Base-by-base conservation (phyloP, 805 yeast species). In the Wickerhamiella galacta region DNA sequence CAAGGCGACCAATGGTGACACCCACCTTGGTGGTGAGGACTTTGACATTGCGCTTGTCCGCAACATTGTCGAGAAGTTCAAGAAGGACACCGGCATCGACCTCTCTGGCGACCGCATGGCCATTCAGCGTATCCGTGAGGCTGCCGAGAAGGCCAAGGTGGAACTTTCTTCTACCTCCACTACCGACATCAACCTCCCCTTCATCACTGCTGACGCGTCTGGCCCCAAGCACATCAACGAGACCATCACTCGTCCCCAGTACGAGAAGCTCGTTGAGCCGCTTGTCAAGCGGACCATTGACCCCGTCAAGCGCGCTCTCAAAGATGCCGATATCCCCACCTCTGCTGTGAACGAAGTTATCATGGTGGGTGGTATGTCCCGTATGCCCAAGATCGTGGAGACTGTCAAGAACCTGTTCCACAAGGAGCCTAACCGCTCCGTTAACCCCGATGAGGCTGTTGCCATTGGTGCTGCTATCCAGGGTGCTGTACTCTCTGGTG, bases 391-490 rank as follows among this genome's bases (percentile, higher is more conserved):
- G 70, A 85, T 79, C 46, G 58, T 74, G 39, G 76, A 78, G 50
- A 72, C 78, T 42, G 92, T 80, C 49, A 74, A 72, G 62, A 54
- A 67, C 34, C 67, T 79, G 50, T 83, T 83, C 61, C 75, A 75
- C 52, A 76, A 68, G 59, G 79, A 74, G 47, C 92, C 94, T 47
- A 77, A 80, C 52, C 82, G 78, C 65, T 73, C 87, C 34, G 93
- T 83, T 49, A 83, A 83, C 72, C 95, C 95, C 31, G 92, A 79
- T 54, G 92, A 79, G 66, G 92, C 92, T 30, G 92, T 79, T 40
- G 90, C 92, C 46, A 73, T 83, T 61, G 95, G 95, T 63, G 95
- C 95, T 43, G 95, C 95, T 38, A 85, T 83, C 49, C 95, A 83
- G 66, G 95, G 95, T 61, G 95, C 93, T 51, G 93, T 83, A 42